phyloP scores from a whole-genome alignment of 345 rosid species.

The Nephelium lappaceum region DNA sequence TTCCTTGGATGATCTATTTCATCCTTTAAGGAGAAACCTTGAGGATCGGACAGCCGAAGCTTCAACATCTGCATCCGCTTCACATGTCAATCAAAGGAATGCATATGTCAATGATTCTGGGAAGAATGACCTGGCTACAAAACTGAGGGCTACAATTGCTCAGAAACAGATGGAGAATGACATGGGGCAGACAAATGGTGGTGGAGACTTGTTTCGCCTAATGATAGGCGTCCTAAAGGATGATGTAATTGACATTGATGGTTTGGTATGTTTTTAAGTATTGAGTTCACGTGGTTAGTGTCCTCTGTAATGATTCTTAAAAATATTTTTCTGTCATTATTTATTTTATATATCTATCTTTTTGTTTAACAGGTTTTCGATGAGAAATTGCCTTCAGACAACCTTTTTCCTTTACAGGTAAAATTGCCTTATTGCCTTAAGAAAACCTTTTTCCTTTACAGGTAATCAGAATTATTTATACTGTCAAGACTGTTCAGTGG shows the following conservation, averaged over 20 bases:
- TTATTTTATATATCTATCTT: slow-evolving; percentile 18
- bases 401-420: slow-evolving; percentile 95
- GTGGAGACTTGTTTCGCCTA: slow-evolving; percentile 76
- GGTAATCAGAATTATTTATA: slow-evolving; percentile 42
- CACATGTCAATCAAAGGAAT: slow-evolving; percentile 63
- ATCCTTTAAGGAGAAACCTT: slow-evolving; percentile 62
- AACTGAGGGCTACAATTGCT: slow-evolving; percentile 89
- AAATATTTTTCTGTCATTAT: slow-evolving; percentile 1
- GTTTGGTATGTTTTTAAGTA: slow-evolving; percentile 68
- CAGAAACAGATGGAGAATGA: slow-evolving; percentile 93
- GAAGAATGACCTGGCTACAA: slow-evolving; percentile 86
- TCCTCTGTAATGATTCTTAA: slow-evolving; percentile 2
- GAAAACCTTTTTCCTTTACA: slow-evolving; percentile 92
- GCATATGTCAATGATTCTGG: slow-evolving; percentile 59
- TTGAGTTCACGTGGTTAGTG: slow-evolving; percentile 6
- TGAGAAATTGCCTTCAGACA: slow-evolving; percentile 83
- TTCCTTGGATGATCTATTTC: slow-evolving; percentile 93
- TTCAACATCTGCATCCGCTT: slow-evolving; percentile 75
- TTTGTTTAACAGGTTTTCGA: slow-evolving; percentile 66
- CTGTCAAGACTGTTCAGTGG: background rate
- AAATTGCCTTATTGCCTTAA: slow-evolving; percentile 64
- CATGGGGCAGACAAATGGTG: slow-evolving; percentile 75
- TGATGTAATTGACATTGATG: slow-evolving; percentile 91
- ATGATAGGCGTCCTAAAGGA: slow-evolving; percentile 91
- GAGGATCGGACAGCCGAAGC: slow-evolving; percentile 68